Percentiles rank a stretch among this genome's conserved stretches.
These are phyloP conservation scores for Wallacemonas sp. DNA, from an alignment of 208 protist species.

Conservation along the genomic window DNA sequence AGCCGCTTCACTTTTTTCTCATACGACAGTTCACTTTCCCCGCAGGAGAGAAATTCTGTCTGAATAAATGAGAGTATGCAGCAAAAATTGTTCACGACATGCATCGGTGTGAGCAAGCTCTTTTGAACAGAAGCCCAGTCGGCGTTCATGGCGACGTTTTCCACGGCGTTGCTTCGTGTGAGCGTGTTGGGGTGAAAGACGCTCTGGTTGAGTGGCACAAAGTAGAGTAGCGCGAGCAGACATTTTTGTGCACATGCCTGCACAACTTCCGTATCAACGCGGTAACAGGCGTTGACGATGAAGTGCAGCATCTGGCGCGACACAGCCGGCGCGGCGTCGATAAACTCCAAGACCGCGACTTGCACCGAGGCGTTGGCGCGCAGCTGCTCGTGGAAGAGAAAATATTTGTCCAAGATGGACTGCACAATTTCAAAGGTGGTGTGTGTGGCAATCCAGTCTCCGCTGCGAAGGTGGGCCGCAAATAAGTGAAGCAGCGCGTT, in stretches of 20 bases:
- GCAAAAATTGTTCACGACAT: not conserved
- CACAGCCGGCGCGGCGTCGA: slow-evolving; percentile 1
- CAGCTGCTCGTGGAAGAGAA: slow-evolving; percentile 7
- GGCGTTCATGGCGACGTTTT: not conserved
- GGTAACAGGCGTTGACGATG: not conserved
- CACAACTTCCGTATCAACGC: slow-evolving; percentile 2
- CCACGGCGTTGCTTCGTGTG: not conserved
- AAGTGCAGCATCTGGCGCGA: not conserved
- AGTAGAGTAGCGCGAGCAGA: not conserved
- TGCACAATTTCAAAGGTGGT: slow-evolving; percentile 1
- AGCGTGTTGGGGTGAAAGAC: not conserved
- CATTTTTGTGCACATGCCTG: not conserved
- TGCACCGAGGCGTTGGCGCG: slow-evolving; percentile 6
- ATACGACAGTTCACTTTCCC: not conserved
- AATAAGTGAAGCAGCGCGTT: slow-evolving; percentile 5
- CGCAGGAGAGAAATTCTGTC: not conserved
- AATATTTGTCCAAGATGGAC: not conserved
- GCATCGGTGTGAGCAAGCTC: not conserved
- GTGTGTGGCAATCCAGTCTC: not conserved
- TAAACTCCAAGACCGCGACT: not conserved
- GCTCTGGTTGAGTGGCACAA: not conserved
- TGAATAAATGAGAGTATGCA: not conserved
- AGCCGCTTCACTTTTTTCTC: not conserved
- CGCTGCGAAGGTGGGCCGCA: not conserved
- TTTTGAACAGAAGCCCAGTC: not conserved